Base-by-base conservation (phyloP, 164 flowering plant genomes). In the Sextonia rubra region DNA sequence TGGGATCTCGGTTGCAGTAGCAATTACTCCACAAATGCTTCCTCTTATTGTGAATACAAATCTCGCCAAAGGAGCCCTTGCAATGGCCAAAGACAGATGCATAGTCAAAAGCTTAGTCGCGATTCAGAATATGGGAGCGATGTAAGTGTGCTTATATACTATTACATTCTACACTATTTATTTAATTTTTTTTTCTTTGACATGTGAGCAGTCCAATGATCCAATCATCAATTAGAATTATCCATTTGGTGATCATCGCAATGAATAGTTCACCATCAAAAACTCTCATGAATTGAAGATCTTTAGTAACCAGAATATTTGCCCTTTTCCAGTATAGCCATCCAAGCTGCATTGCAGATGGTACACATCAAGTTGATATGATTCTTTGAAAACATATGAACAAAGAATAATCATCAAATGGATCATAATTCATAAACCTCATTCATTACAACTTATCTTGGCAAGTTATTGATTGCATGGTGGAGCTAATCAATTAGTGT, bases 21-120 rank as follows among this genome's bases (percentile, higher is more conserved):
- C 87, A 7, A 86, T 91, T 66, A 91, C 93, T 69, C 96, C 96
- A 68, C 93, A 91, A 74, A 89, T 89, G 93, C 90, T 89, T 78
- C 96, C 93, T 64, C 87, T 91, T 23, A 83, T 91, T 71, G 86
- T 91, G 4, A 89, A 89, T 77, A 88, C 90, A 29, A 83, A 85
- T 84, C 88, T 91, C 60, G 88, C 96, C 24, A 89, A 83, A 81
- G 96, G 96, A 73, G 91, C 93, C 60, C 84, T 91, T 64, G 88
- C 90, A 22, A 91, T 91, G 96, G 96, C 96, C 69, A 85, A 66
- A 74, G 90, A 86, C 61, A 83, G 90, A 79, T 91, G 96, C 78
- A 81, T 91, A 49, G 91, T 91, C 71, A 91, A 89, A 81, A 87
- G 90, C 83, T 74, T 85, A 64, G 79, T 84, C 65, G 89, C 93